Base-by-base conservation (phyloP, 495 filamentous ascomycete species). In the Aspergillus steynii region DNA sequence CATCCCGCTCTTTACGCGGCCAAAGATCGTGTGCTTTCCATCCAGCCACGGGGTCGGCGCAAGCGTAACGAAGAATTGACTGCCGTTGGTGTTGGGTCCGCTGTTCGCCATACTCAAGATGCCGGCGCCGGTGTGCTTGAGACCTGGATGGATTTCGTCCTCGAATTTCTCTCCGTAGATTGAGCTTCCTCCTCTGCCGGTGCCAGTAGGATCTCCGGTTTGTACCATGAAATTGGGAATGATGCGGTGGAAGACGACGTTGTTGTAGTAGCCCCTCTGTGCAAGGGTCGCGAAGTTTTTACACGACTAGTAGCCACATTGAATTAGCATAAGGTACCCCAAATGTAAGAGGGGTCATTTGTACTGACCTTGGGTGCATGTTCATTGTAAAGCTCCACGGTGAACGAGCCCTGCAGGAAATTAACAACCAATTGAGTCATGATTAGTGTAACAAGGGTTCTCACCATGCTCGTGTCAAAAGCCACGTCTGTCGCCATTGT, bases 221-320 rank as follows among this genome's bases (percentile, higher is more conserved):
- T 99, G 95, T 60, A 96, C 85, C 95, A 98, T 98, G 81, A 99
- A 99, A 75, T 91, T 87, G 32, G 90, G 86, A 70, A 98, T 98
- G 56, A 99, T 87, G 66, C 95, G 92, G 82, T 99, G 95, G 85
- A 99, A 93, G 72, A 92, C 75, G 60, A 88, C 81, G 70, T 74
- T 75, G 75, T 93, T 86, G 85, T 96, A 99, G 83, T 96, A 98
- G 51, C 91, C 90, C 55, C 92, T 81, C 51, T 80, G 71, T 20
- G 88, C 87, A 50, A 98, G 89, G 7, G 86, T 90, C 55, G 80
- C 67, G 76, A 99, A 98, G 82, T 98, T 98, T 50, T 83, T 83
- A 84, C 93, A 96, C 4, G 96, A 96, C 76, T 83, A 74, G 34
- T 3, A 45, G 52, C 29, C 69, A 69, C 48, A 65, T 7, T 70